Evolutionary conservation across 1,284 basidiomycete genomes (phyloP).

Genomic region (Neolentinus lepideus): DNA sequence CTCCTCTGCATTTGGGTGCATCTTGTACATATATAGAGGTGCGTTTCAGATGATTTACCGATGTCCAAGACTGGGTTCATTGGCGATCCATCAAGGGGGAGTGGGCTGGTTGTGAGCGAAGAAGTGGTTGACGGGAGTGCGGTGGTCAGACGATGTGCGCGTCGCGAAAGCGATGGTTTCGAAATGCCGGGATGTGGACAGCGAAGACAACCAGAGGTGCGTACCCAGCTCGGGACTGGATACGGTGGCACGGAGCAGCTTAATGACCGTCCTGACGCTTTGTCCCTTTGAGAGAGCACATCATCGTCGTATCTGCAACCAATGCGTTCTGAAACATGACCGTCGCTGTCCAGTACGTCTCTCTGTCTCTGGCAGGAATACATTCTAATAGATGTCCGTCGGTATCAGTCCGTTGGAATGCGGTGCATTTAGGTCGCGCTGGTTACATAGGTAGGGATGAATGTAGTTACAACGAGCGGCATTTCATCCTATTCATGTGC

Average conservation of each 20-base stretch:
- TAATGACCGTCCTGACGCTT: no score
- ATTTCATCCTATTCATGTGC: conserved; percentile 93
- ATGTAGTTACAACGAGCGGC: conserved; percentile 91
- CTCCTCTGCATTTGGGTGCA: no score
- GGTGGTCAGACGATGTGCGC: conserved; percentile 34
- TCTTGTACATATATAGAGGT: no score
- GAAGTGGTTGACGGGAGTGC: conserved; percentile 27
- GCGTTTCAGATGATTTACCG: no score
- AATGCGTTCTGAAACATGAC: conserved; percentile 90
- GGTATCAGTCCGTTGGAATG: conserved; percentile 38
- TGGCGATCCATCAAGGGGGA: conserved; percentile 35
- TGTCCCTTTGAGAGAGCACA: conserved; percentile 76
- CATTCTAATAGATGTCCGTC: conserved; percentile 8
- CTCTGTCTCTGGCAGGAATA: conserved; percentile 4
- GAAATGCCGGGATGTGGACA: conserved; percentile 67
- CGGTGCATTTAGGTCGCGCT: background rate
- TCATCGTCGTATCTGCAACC: conserved; percentile 91
- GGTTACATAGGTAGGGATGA: conserved; percentile 71
- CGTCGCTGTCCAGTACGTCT: conserved; percentile 85
- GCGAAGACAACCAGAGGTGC: conserved; percentile 80
- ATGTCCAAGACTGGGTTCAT: conserved; percentile 56
- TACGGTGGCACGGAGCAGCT: no score
- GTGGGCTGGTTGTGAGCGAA: conserved; percentile 49
- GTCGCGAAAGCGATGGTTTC: conserved; percentile 47
- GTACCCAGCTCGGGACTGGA: no score